Evolutionary conservation across 371 early-diverging fungal genomes (phyloP).

Genomic region (Chytridium lagenaria): DNA sequence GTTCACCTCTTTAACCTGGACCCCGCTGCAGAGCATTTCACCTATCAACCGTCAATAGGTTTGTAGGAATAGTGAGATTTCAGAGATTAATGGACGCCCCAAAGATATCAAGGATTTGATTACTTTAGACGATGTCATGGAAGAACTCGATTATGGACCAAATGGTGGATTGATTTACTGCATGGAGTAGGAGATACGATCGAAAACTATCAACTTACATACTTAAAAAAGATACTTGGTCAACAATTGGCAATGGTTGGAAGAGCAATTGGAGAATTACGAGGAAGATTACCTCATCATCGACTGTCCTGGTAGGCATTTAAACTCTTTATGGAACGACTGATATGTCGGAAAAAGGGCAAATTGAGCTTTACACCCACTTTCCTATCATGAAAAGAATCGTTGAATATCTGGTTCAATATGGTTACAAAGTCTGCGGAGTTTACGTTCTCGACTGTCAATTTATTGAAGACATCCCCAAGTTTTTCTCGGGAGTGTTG

Average conservation of each 20-base stretch:
- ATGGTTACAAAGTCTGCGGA: slow-evolving; percentile 69
- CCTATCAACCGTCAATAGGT: slow-evolving; percentile 88
- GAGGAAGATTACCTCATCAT: slow-evolving; percentile 96
- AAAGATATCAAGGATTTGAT: slow-evolving; percentile 95
- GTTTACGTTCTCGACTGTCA: slow-evolving; percentile 95
- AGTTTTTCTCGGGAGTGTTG: slow-evolving; percentile 95
- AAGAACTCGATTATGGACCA: slow-evolving; percentile 96
- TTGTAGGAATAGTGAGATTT: slow-evolving; percentile 16
- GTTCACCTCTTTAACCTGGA: slow-evolving; percentile 98
- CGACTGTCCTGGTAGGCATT: slow-evolving; percentile 94
- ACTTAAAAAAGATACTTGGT: slow-evolving; percentile 65
- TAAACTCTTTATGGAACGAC: neutral
- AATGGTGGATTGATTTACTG: slow-evolving; percentile 99
- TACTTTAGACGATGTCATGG: slow-evolving; percentile 97
- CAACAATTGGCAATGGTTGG: slow-evolving; percentile 96
- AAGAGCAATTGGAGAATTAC: slow-evolving; percentile 86
- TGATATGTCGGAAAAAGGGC: slow-evolving; percentile 55
- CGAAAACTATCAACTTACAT: neutral
- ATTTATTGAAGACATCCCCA: slow-evolving; percentile 91
- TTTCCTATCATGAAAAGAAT: slow-evolving; percentile 90
- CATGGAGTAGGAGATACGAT: slow-evolving; percentile 71
- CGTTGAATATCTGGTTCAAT: slow-evolving; percentile 67
- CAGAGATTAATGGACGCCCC: neutral
- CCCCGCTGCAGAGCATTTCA: slow-evolving; percentile 96
- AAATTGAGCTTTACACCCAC: slow-evolving; percentile 99